A percentile compares a stretch with the other conserved stretches of the same genome.
Conservation (phyloP, 2,329 filamentous ascomycete genomes). For the Fusarium duplospermum region DNA sequence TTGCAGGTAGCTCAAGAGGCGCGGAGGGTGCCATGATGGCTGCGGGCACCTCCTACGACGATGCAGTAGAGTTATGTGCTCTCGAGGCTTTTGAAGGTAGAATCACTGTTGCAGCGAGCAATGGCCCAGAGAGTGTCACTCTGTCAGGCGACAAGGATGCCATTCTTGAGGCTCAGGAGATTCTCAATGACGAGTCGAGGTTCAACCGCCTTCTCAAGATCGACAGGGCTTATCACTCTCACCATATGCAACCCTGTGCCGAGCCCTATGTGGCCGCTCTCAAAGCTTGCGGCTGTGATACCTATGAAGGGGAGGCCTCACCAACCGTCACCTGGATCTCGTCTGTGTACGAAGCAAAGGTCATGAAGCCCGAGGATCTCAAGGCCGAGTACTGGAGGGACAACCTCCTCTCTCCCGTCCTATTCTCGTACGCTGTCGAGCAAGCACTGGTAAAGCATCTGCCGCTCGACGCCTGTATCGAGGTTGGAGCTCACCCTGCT, state of each 20-base stretch:
- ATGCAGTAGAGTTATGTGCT: constrained; percentile 8
- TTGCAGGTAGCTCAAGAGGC: neutral
- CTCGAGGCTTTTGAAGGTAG: constrained; percentile 27
- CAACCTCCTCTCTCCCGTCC: constrained; percentile 41
- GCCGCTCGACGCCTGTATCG: constrained; percentile 38
- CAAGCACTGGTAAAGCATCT: neutral
- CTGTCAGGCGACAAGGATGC: constrained; percentile 48
- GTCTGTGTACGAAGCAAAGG: constrained; percentile 9
- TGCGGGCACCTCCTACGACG: constrained; percentile 34
- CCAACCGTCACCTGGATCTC: constrained; percentile 29
- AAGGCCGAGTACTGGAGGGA: constrained; percentile 38
- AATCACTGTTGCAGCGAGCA: constrained; percentile 42
- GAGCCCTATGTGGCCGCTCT: constrained; percentile 23
- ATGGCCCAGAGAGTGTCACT: constrained; percentile 39
- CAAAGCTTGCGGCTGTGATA: neutral
- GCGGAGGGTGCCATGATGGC: constrained; percentile 38
- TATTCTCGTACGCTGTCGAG: constrained; percentile 35
- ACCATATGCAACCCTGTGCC: constrained; percentile 54
- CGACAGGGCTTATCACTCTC: constrained; percentile 62
- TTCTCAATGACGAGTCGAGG: constrained; percentile 24
- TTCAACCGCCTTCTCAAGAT: constrained; percentile 51
- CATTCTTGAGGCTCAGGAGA: constrained; percentile 35
- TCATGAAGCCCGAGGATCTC: neutral
- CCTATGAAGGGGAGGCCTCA: neutral
- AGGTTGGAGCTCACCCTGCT: constrained; percentile 61